phyloP scores from a whole-genome alignment of 2,329 filamentous ascomycete species.

The Sclerotinia trifoliorum region DNA sequence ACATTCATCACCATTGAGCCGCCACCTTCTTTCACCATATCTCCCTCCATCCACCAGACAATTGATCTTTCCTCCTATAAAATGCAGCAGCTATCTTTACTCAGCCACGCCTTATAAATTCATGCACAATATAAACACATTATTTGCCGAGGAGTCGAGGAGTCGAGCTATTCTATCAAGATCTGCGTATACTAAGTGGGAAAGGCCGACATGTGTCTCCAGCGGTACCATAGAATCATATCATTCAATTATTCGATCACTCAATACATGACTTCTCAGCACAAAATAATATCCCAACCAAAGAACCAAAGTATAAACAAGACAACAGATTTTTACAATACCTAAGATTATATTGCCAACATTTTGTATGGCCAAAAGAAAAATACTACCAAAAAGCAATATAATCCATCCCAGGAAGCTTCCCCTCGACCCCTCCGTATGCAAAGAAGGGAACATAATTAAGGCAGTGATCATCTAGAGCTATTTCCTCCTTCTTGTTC shows the following conservation, averaged over 20 bases:
- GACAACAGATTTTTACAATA: too few species aligned
- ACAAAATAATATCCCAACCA: too few species aligned
- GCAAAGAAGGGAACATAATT: background rate
- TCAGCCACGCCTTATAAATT: background rate
- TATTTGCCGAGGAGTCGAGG: background rate
- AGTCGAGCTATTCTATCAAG: background rate
- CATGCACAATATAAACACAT: background rate
- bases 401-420: background rate
- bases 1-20: too few species aligned
- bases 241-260: too few species aligned
- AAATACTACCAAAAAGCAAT: background rate
- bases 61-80: background rate
- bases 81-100: background rate
- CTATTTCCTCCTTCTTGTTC: slow-evolving; percentile 6
- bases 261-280: too few species aligned
- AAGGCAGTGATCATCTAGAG: background rate
- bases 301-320: too few species aligned
- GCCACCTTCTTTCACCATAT: background rate
- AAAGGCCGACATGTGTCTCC: background rate
- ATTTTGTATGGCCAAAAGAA: background rate
- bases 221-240: background rate
- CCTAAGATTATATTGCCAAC: too few species aligned
- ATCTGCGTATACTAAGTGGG: background rate
- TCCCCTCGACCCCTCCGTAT: background rate
- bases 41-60: background rate